Conservation (phyloP, 2,329 filamentous ascomycete species). For the Sporothrix euskadiensis region DNA sequence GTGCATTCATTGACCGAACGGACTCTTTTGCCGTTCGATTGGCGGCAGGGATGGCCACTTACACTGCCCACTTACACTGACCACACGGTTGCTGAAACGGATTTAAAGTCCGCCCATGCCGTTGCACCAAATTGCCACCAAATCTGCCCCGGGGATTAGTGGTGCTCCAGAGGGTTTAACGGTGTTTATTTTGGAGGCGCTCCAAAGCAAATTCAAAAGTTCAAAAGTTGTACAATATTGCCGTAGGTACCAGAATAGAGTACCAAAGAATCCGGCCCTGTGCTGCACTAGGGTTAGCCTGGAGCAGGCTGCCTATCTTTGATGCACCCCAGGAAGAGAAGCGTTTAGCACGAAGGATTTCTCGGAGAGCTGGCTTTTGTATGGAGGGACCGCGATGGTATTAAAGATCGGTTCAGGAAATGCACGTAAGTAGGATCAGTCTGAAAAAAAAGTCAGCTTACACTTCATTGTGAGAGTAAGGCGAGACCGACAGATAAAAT, state of each 20-base stretch:
- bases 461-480: background rate
- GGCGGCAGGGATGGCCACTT: background rate
- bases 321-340: background rate
- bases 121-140: background rate
- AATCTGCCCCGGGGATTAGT: background rate
- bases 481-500: background rate
- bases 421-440: background rate
- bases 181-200: background rate
- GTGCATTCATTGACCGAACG: background rate
- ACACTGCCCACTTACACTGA: background rate
- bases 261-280: background rate
- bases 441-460: background rate
- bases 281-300: background rate
- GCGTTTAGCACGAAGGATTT: background rate
- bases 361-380: constrained; percentile 1
- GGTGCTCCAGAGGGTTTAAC: background rate
- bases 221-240: background rate
- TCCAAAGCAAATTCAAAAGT: background rate
- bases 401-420: background rate
- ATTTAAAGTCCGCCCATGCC: constrained; percentile 3
- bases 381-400: background rate
- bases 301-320: background rate
- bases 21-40: background rate
- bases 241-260: background rate
- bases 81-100: background rate